phyloP scores from a whole-genome alignment of 768 basidiomycete genomes.

The Rickenella mellea region DNA sequence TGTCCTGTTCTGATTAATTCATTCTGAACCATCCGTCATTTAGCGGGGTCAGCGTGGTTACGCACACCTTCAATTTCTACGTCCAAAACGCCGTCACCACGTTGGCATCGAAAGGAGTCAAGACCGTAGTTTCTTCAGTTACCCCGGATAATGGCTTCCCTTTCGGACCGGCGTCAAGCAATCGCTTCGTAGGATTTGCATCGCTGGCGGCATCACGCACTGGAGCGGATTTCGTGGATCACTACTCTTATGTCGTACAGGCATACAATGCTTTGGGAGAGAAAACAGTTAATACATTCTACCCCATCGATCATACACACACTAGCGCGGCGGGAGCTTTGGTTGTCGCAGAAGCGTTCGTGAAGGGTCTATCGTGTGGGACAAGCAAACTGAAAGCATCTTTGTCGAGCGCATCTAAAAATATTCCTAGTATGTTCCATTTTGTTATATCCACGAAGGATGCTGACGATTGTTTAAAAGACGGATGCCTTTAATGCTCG shows the following conservation, averaged over 20 bases:
- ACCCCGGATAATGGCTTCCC: conserved; percentile 11
- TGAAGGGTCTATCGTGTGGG: conserved; percentile 31
- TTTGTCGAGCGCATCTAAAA: no score
- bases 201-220: conserved; percentile 4
- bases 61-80: conserved; percentile 10
- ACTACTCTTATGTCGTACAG: conserved; percentile 5
- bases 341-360: conserved; percentile 13
- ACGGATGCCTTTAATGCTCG: no score
- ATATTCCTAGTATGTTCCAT: no score
- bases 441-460: no score
- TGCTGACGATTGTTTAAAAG: no score
- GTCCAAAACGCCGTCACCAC: conserved; percentile 9
- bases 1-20: neutral
- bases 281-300: conserved; percentile 7
- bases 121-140: no score
- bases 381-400: no score
- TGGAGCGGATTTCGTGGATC: conserved; percentile 10
- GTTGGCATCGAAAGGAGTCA: conserved; percentile 13
- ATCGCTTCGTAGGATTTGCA: conserved; percentile 10
- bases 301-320: conserved; percentile 15
- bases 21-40: neutral
- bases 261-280: conserved; percentile 6
- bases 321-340: conserved; percentile 12
- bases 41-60: conserved; percentile 9
- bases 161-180: conserved; percentile 12